These are phyloP conservation scores for Sporisorium iseilematis-ciliati DNA, from an alignment of 1,284 basidiomycete genomes.

Conservation along the genomic window DNA sequence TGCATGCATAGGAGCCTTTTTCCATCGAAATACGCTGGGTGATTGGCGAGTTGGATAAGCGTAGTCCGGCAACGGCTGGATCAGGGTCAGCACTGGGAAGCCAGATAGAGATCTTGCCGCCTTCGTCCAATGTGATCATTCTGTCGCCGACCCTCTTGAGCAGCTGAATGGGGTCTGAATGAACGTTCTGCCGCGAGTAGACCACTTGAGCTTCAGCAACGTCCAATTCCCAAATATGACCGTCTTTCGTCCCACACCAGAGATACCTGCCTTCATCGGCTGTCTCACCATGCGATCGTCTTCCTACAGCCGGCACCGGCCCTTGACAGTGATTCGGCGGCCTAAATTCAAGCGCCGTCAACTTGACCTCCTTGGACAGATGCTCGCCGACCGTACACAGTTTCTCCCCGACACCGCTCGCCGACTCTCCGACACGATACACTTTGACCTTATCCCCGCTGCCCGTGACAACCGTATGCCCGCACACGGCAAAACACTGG, in stretches of 20 bases:
- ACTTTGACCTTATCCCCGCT: constrained; percentile 59
- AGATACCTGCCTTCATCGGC: constrained; percentile 57
- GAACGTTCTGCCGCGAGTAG: constrained; percentile 47
- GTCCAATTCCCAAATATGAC: constrained; percentile 65
- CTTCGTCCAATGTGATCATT: constrained; percentile 65
- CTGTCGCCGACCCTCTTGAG: constrained; percentile 56
- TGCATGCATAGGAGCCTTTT: constrained; percentile 48
- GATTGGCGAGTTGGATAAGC: constrained; percentile 54
- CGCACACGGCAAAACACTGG: constrained; percentile 51
- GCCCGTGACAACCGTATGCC: constrained; percentile 51
- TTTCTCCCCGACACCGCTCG: constrained; percentile 44
- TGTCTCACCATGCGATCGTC: constrained; percentile 41
- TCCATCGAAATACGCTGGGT: constrained; percentile 65
- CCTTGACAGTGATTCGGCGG: constrained; percentile 41
- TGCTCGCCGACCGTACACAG: constrained; percentile 54
- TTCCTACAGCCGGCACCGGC: constrained; percentile 24
- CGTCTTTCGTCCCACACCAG: constrained; percentile 65
- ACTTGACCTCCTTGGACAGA: constrained; percentile 51
- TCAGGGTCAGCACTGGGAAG: constrained; percentile 39
- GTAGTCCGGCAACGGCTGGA: constrained; percentile 31
- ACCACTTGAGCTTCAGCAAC: constrained; percentile 47
- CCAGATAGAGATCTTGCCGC: constrained; percentile 67
- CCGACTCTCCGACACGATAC: constrained; percentile 54
- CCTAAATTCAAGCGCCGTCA: constrained; percentile 53
- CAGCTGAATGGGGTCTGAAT: constrained; percentile 56